A percentile compares a stretch with the other conserved stretches of the same genome.
phyloP scores from a whole-genome alignment of 75 land plant species.

The Larix kaempferi region DNA sequence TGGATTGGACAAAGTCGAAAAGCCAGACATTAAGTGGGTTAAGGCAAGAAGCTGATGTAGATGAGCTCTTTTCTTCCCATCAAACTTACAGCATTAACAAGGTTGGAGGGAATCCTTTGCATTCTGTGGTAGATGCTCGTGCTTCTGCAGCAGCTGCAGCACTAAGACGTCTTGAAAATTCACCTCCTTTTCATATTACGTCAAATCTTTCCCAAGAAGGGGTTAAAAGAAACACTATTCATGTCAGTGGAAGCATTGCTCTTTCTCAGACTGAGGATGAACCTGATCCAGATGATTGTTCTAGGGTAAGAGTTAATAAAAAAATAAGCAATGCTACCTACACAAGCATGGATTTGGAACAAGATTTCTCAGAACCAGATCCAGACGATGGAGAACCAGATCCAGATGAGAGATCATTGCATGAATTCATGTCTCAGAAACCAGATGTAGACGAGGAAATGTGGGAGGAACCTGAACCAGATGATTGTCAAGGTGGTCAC shows the following conservation, averaged over 20 bases:
- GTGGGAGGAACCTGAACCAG: conserved; percentile 29
- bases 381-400: conserved; percentile 53
- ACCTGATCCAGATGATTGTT: conserved; percentile 50
- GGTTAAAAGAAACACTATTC: too few relatives aligned
- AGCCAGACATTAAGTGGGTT: conserved; percentile 65
- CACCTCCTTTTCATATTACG: background rate
- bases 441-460: background rate
- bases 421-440: background rate
- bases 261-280: background rate
- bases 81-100: conserved; percentile 25
- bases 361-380: conserved; percentile 30
- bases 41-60: conserved; percentile 29
- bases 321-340: conserved; percentile 5
- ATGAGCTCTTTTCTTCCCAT: conserved; percentile 30
- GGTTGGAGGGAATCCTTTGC: conserved; percentile 61
- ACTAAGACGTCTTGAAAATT: conserved; percentile 34
- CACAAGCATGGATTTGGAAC: background rate
- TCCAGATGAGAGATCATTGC: conserved; percentile 32
- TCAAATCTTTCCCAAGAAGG: too few relatives aligned
- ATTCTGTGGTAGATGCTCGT: conserved; percentile 39
- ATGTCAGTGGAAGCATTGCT: background rate
- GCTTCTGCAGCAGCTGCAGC: conserved; percentile 82
- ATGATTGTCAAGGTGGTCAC: conserved; percentile 12
- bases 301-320: background rate
- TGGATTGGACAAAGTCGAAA: conserved; percentile 93